Evolutionary conservation across 768 basidiomycete genomes (phyloP), one percentile per base, ranked within the genome.

Genomic region (Scleroderma citrinum): DNA sequence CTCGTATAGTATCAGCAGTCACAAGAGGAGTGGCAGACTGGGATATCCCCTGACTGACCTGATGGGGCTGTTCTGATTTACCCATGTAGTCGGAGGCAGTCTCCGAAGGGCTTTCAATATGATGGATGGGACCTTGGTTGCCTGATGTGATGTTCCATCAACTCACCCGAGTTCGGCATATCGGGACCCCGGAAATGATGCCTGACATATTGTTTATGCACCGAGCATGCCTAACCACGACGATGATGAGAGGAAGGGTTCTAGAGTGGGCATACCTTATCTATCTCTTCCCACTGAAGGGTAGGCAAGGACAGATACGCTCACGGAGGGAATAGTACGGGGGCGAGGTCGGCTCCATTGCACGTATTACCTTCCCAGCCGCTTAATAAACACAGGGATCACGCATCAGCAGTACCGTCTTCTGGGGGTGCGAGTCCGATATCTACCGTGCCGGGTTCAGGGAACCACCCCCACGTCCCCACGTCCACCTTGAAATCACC

Each of bases 391-490:
- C 5, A 20, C 20, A 1, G 24, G 7, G 7, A 19, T 20, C 37
- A 42, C 24, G 32, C 39, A 41, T 23, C 40, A 17, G 23, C 24
- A 1, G 35, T 53, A 23, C 49, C 24, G 50, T 21, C 45, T 5
- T 56, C 44, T 20, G 43, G 12, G 10, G 30, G 30, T 19, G 26
- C 11, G 16, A 42, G 14, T 13, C 54, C 59, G 31, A 44, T 44
- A 43, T 66, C 54, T 26, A 68, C 30, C 45, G 47, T 60, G 17
- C 62, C 61, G 24, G 52, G 56, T 0, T 59, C 59, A 0, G 85
- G 85, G 57, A 87, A 87, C 86, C 86, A 88, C 7, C 85, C 86
- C 63, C 69, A 86, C 11, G 54, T 60, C 6, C 61, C 54, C 31
- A 87, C 63, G 64, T 84, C 73, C 4, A 92, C 76, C 41, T 76